Base-by-base conservation (phyloP, 139 green algal genomes). In the Micractinium sp. region DNA sequence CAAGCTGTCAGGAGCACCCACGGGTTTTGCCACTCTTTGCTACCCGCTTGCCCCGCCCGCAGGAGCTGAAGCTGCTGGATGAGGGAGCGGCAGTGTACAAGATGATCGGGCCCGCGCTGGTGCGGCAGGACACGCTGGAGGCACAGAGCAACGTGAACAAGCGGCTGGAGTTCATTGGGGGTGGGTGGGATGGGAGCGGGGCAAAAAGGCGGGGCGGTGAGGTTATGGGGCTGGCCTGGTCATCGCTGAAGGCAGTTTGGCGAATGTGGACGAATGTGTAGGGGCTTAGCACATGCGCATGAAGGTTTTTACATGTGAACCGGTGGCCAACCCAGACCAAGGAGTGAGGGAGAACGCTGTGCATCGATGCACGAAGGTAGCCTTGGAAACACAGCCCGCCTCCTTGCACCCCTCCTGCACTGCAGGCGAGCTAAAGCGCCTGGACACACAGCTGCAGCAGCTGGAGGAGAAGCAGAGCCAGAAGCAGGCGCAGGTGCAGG, bases 81-180 rank as follows among this genome's bases (percentile, higher is more conserved):
- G 97, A 98, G 2, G 96, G 96, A 19, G 92, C 94, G 0, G 95
- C 92, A 29, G 95, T 99, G 25, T 99, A 95, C 94, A 99, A 98
- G 94, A 91, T 97, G 38, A 96, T 99, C 13, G 97, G 97, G 4
- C 97, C 97, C 0, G 96, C 94, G 15, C 91, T 99, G 82, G 92
- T 98, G 76, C 95, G 94, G 86, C 96, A 98, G 88, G 97, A 99
- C 84, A 87, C 95, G 20, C 79, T 97, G 39, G 97, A 99, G 88
- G 97, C 97, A 3, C 95, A 94, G 27, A 90, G 96, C 9, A 99
- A 99, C 89, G 96, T 99, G 39, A 82, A 66, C 18, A 99, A 98
- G 89, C 96, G 97, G n/a, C 89, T 99, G 76, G 96, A 98, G 69
- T 97, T 96, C 92, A 99, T 96, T 77, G 89, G 82, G 9, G 83